Conservation (phyloP, 768 basidiomycete species). For the Lactarius vividus region DNA sequence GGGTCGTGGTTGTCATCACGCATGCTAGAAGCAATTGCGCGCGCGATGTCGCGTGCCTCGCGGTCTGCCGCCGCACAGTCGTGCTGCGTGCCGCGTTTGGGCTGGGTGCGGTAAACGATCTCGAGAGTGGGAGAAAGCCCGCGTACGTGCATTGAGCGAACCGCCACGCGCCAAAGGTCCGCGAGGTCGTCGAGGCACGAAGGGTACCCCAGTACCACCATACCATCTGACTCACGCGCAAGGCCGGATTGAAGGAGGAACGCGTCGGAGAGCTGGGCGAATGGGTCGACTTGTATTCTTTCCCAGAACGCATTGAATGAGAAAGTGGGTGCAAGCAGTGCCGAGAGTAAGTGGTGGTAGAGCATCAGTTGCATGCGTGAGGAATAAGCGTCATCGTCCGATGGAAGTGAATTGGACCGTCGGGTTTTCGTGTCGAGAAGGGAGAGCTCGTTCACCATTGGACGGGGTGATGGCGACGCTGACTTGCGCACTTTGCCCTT, state of each 20-base stretch:
- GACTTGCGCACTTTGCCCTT: background rate
- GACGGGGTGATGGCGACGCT: background rate
- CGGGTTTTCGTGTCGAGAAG: conserved; percentile 75
- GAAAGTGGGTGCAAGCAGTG: conserved; percentile 44
- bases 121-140: conserved; percentile 44
- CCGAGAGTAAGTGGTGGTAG: conserved; percentile 63
- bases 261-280: conserved; percentile 43
- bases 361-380: conserved; percentile 75
- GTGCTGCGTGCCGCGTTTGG: background rate
- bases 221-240: conserved; percentile 4
- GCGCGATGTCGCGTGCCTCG: conserved; percentile 45
- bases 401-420: conserved; percentile 46
- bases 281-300: conserved; percentile 43
- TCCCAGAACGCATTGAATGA: conserved; percentile 56
- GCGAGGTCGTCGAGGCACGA: conserved; percentile 35
- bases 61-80: conserved; percentile 20
- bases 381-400: conserved; percentile 53
- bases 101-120: conserved; percentile 48
- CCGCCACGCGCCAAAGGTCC: conserved; percentile 34
- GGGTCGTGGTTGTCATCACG: conserved; percentile 28
- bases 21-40: conserved; percentile 49
- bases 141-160: conserved; percentile 30
- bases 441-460: conserved; percentile 37
- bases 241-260: conserved; percentile 43
- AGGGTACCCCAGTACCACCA: conserved; percentile 10